Base-by-base conservation (phyloP, 176 grass and related monocot species). In the Musa acuminata region DNA sequence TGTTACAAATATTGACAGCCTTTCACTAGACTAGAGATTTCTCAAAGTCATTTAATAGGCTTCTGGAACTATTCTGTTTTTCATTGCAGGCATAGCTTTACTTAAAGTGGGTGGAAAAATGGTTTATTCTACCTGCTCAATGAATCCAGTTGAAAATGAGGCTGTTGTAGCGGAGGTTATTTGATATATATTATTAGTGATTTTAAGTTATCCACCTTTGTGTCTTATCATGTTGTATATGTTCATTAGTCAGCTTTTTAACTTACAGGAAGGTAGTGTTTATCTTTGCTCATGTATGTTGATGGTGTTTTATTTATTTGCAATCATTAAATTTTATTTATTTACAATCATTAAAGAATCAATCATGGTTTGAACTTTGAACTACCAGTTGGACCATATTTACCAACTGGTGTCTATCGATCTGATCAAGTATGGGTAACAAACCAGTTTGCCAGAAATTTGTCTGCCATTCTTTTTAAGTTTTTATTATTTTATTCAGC, bases 101-200 rank as follows among this genome's bases (percentile, higher is more conserved):
- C 86, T 98, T 88, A 91, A 98, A 91, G 84, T 89, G 54, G 86
- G 80, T 26, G 90, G 95, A 74, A 87, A 90, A 74, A 98, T 98
- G 82, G 90, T 98, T 75, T 98, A 98, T 81, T 98, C 95, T 52
- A 98, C 95, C 51, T 98, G 95, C 71, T 94, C 95, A 74, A 85
- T 98, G 95, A 98, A 98, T 84, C 95, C 95, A 52, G 82, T 94
- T 85, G 95, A 94, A 86, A 93, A 98, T 84, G 95, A 98, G 86
- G 95, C 90, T 76, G 95, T 94, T 83, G 88, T 98, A 54, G 86
- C 80, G 14, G 90, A 98, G 86, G 95, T 98, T 74, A 29, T 26
- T 23, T 55, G 23, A 16, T 70, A 70, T 51, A 74, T 55, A 14
- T 55, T 55, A 55, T 13, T 55, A 14, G 2, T 25, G 12, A 55